A percentile compares a stretch with the other conserved stretches of the same genome.
These are phyloP conservation scores for Annona cherimola DNA, from an alignment of 164 flowering plant species.

Conservation along the genomic window DNA sequence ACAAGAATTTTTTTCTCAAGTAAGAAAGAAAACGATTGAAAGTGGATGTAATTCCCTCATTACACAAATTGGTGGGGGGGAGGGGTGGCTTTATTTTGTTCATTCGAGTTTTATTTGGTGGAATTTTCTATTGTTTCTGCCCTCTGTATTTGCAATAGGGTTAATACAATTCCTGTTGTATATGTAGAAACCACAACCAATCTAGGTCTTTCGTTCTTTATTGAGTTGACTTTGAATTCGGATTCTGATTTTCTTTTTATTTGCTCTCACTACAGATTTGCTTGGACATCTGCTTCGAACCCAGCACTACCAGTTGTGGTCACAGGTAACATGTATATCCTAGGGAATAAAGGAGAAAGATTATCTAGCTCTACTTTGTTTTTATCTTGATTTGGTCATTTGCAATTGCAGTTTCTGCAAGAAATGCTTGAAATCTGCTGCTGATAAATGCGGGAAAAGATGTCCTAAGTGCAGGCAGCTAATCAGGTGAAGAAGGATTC, in stretches of 20 bases:
- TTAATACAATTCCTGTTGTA: no score
- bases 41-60: no score
- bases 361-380: neutral
- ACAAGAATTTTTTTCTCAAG: no score
- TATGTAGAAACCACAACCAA: no score
- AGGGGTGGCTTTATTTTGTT: no score
- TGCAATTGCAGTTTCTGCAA: constrained; percentile 58
- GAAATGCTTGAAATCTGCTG: constrained; percentile 76
- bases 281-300: constrained; percentile 87
- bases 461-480: constrained; percentile 94
- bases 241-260: constrained; percentile 1
- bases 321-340: constrained; percentile 54
- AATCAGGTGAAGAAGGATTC: constrained; percentile 44
- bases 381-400: neutral
- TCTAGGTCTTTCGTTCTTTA: neutral
- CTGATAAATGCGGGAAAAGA: constrained; percentile 80
- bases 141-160: no score
- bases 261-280: constrained; percentile 55
- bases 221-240: neutral
- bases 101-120: no score
- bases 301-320: constrained; percentile 93
- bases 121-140: no score
- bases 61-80: no score
- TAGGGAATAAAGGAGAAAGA: neutral
- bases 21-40: no score